Conservation (phyloP, 2,329 filamentous ascomycete genomes). For the Hysterium pulicare region DNA sequence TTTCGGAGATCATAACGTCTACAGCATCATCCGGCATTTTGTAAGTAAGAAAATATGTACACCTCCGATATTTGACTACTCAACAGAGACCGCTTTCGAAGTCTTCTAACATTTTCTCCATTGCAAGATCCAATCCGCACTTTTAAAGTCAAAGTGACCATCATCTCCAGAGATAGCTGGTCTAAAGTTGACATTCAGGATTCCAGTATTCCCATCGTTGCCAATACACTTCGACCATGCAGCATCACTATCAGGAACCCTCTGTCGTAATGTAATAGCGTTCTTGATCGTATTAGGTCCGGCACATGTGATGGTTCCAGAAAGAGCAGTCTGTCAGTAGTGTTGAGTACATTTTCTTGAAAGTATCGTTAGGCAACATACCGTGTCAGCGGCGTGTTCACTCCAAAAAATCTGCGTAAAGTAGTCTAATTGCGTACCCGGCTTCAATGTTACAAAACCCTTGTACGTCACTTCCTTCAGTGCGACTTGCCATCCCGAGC, state of each 20-base stretch:
- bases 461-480: slow-evolving; percentile 22
- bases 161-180: slow-evolving; percentile 24
- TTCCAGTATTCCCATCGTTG: slow-evolving; percentile 23
- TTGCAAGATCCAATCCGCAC: slow-evolving; percentile 21
- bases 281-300: slow-evolving; percentile 24
- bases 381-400: slow-evolving; percentile 26
- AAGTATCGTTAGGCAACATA: slow-evolving; percentile 10
- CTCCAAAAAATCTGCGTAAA: slow-evolving; percentile 28
- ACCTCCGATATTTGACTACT: too few relatives aligned
- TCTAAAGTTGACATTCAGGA: slow-evolving; percentile 30
- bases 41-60: too few relatives aligned
- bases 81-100: too few relatives aligned
- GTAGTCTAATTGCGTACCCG: slow-evolving; percentile 21
- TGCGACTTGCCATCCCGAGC: slow-evolving; percentile 27
- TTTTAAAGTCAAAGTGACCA: slow-evolving; percentile 27
- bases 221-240: slow-evolving; percentile 29
- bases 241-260: slow-evolving; percentile 14
- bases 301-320: slow-evolving; percentile 16
- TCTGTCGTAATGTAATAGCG: slow-evolving; percentile 20
- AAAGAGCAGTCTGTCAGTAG: slow-evolving; percentile 15
- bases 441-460: slow-evolving; percentile 21
- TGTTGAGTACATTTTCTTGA: background rate
- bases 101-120: slow-evolving; percentile 29
- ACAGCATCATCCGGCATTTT: too few relatives aligned
- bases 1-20: too few relatives aligned